Evolutionary conservation across 495 filamentous ascomycete species (phyloP).

Genomic region (Neurospora cerealis): DNA sequence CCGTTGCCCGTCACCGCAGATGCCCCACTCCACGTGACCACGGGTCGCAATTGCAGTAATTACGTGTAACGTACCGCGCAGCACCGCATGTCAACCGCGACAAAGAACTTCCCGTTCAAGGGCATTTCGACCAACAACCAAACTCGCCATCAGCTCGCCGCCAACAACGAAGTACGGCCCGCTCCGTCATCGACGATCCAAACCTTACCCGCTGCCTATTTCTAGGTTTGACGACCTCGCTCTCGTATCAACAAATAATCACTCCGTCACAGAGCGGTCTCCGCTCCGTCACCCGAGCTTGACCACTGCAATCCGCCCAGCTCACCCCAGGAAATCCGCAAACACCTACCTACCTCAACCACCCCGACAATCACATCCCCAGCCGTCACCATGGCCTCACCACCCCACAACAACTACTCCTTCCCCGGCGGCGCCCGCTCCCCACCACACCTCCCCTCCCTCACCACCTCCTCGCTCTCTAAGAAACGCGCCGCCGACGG

Average conservation of each 20-base stretch:
- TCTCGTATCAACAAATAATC: neutral
- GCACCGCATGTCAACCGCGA: neutral
- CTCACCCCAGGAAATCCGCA: neutral
- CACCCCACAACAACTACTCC: slow-evolving; percentile 28
- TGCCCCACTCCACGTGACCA: neutral
- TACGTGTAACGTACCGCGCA: neutral
- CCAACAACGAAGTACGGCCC: neutral
- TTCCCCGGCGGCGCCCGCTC: slow-evolving; percentile 15
- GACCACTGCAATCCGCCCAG: neutral
- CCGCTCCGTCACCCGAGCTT: neutral
- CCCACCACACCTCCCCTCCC: slow-evolving; percentile 20
- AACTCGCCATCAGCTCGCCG: neutral
- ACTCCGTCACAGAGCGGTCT: neutral
- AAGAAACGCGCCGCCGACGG: slow-evolving; percentile 50
- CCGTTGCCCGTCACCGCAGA: neutral
- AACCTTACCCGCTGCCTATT: neutral
- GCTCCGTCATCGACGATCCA: neutral
- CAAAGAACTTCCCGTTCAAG: neutral
- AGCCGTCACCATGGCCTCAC: slow-evolving; percentile 47
- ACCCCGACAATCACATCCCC: neutral
- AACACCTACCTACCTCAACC: neutral
- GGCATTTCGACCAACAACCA: neutral
- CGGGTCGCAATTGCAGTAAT: neutral
- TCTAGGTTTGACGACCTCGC: neutral
- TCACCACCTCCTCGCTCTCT: slow-evolving; percentile 44